Base-by-base conservation (phyloP, 768 basidiomycete species). In the Dentipellis fragilis region DNA sequence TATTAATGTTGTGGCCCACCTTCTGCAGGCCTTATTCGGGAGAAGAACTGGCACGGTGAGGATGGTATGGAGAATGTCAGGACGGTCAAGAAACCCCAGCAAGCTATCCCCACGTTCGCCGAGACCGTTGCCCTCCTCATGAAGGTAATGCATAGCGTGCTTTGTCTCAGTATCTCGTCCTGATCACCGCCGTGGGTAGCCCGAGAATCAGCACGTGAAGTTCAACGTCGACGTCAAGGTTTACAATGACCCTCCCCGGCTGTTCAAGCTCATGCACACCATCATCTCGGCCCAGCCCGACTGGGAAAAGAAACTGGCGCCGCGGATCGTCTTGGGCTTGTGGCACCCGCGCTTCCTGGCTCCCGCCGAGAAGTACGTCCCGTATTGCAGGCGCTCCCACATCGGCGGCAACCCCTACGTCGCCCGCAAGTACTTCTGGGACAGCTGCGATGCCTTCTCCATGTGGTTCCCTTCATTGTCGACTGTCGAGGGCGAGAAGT, bases 161-260 rank as follows among this genome's bases (percentile, higher is more conserved):
- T 52, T 56, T 17, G 36, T 59, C 57, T 53, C 55, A 48, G 12
- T 54, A 42, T 19, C 42, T 8, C 10, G n/a, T 19, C 42, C 42
- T n/a, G 0, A 45, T 19, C 42, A n/a, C n/a, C 4, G 5, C 16
- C 42, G 56, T 10, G 38, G 51, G 54, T 51, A 87, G 84, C 83
- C 84, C 46, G 84, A 87, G 70, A 88, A 89, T 69, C 75, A 71
- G 37, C 85, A 87, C 58, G 81, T 86, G 66, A 80, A 80, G 59
- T 85, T 87, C 65, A 83, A 97, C 73, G 80, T 97, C 58, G 95
- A 98, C 67, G 89, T 96, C 66, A 99, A 99, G 72, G 80, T 86
- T 23, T 84, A 92, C 65, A 98, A 97, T 66, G 83, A 93, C 65
- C 93, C 95, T 0, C 83, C 83, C 55, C 80, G 80, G n/a, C 77